These are phyloP conservation scores for Chlorencoelia australis DNA, from an alignment of 2,329 filamentous ascomycete species.

Conservation along the genomic window DNA sequence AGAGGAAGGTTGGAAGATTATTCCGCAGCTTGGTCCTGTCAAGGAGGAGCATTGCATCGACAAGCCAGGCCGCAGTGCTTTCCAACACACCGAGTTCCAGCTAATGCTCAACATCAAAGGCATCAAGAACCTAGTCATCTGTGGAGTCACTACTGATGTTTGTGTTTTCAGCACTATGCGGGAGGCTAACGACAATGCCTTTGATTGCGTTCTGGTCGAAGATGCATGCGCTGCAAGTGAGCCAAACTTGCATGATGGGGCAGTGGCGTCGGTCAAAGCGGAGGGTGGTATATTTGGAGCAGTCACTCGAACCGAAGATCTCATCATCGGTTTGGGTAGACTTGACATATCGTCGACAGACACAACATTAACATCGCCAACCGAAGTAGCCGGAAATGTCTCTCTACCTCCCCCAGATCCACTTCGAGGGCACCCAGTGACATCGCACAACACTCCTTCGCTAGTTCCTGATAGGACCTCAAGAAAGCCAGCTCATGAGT, in stretches of 20 bases:
- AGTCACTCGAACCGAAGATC: no score
- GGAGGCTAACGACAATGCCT: constrained; percentile 28
- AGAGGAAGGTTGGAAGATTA: constrained; percentile 45
- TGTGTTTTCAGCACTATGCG: constrained; percentile 29
- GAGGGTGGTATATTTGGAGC: constrained; percentile 31
- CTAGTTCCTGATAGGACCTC: no score
- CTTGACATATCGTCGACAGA: no score
- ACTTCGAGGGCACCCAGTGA: no score
- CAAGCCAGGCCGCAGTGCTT: constrained; percentile 28
- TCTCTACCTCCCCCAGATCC: no score
- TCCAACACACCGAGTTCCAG: constrained; percentile 31
- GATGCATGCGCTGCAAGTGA: constrained; percentile 26
- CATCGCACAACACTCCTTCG: no score
- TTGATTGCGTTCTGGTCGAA: constrained; percentile 26
- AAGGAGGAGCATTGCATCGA: constrained; percentile 26
- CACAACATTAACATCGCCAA: no score
- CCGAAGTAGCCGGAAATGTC: no score
- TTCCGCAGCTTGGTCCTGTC: constrained; percentile 31
- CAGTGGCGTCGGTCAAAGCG: constrained; percentile 24
- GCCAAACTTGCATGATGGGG: constrained; percentile 19
- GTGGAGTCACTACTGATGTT: constrained; percentile 29
- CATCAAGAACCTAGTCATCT: constrained; percentile 26
- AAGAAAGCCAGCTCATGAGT: no score
- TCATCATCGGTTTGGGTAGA: no score
- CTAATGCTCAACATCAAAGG: constrained; percentile 25